Evolutionary conservation across 108 stramenopile species (phyloP), one percentile per base, ranked within the genome.

Genomic region (Pseudonitzschia multiseries): DNA sequence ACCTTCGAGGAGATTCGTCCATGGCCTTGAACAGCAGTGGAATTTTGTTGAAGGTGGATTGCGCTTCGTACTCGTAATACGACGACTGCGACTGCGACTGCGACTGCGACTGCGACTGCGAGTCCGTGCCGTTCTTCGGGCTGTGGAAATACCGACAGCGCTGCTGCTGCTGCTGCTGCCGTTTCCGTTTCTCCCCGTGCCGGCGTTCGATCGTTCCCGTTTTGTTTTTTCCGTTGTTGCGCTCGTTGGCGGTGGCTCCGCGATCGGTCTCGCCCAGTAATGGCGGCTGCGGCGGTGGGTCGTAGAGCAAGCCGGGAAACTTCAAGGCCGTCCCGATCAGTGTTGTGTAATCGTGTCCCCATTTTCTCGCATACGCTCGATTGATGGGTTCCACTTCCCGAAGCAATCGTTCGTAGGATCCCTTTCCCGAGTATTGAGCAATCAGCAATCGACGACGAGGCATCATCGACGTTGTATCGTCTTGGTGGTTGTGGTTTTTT

Each of bases 21-120:
- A 73, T 57, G 43, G 64, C 78, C 24, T 65, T 41, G 17, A 65
- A 65, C 59, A 79, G 50, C 5, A 79, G 24, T 3, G 78, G 68
- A 42, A 79, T 73, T 51, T 79, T 79, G 62, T 79, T 69, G 29
- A 79, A 79, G n/a, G 78, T 79, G n/a, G 61, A 44, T 69, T 64
- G 66, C 13, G 67, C 33, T 28, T 78, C 77, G 33, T 68, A 33
- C 26, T 54, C 36, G 31, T 65, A 74, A 17, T 43, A 51, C 4
- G 69, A 57, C 1, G 28, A 3, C 3, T 43, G 50, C 4, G 69
- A 57, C 1, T 52, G 17, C 3, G 53, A 5, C 6, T 2, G 6
- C 6, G 36, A 5, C 36, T 8, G 36, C 27, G 9, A 10, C 24
- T 3, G 48, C 4, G 44, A 8, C 44, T 3, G 3, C n/a, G 20